phyloP scores from a whole-genome alignment of 192 early-diverging fungal species.

The Podila epicladia region DNA sequence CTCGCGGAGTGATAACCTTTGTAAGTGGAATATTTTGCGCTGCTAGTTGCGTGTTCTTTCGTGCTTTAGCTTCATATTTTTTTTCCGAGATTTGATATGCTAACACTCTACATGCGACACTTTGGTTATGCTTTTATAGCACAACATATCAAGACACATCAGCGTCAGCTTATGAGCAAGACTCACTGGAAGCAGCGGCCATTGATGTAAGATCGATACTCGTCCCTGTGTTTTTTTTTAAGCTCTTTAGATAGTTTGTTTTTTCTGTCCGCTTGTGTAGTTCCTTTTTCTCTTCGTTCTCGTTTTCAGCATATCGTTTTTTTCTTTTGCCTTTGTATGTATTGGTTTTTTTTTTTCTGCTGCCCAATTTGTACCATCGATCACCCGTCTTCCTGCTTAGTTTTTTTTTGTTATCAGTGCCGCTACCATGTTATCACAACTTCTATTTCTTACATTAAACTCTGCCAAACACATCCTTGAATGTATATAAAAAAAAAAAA shows the following conservation, averaged over 20 bases:
- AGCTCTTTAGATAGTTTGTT: not conserved
- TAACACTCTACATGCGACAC: too few species aligned
- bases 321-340: not conserved
- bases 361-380: not conserved
- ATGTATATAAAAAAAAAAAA: not conserved
- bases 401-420: not conserved
- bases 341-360: not conserved
- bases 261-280: not conserved
- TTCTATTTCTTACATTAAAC: too few species aligned
- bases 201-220: not conserved
- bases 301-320: not conserved
- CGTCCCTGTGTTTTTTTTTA: not conserved
- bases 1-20: conserved; percentile 79
- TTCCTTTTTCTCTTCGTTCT: not conserved
- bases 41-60: not conserved
- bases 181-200: conserved; percentile 38
- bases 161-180: conserved; percentile 39
- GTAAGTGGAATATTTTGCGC: conserved; percentile 12
- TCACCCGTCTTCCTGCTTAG: not conserved
- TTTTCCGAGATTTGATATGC: not conserved
- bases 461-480: not conserved
- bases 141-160: conserved; percentile 50
- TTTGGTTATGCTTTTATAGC: conserved; percentile 13
- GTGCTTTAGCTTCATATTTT: not conserved
- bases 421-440: not conserved